Conservation (phyloP, 176 grass and related monocot species). For the Aegilops sharonensis region DNA sequence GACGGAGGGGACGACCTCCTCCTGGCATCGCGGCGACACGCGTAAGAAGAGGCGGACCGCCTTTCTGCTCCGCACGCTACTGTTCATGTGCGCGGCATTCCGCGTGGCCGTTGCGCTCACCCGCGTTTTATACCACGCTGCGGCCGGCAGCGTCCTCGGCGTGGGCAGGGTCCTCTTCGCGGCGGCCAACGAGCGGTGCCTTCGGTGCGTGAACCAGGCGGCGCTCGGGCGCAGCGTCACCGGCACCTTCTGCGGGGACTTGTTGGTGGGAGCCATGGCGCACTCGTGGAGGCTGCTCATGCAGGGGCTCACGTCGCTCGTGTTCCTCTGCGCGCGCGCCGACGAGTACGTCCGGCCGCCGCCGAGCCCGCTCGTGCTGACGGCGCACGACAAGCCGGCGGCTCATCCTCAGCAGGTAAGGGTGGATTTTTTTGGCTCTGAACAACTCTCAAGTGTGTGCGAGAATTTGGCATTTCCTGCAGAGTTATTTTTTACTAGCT, state of each 20-base stretch:
- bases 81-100: slow-evolving; percentile 15
- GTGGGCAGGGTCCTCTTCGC: not conserved
- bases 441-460: too few relatives aligned
- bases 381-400: slow-evolving; percentile 32
- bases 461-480: too few relatives aligned
- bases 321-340: slow-evolving; percentile 25
- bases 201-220: slow-evolving; percentile 12
- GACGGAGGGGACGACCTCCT: not conserved
- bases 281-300: slow-evolving; percentile 47
- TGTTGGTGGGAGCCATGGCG: slow-evolving; percentile 38
- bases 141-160: slow-evolving; percentile 12
- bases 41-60: slow-evolving; percentile 30
- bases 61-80: slow-evolving; percentile 13
- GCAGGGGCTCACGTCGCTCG: slow-evolving; percentile 42
- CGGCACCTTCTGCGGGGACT: not conserved
- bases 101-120: slow-evolving; percentile 8
- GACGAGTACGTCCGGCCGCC: slow-evolving; percentile 57
- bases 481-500: too few relatives aligned
- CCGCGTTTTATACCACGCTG: not conserved
- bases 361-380: slow-evolving; percentile 35
- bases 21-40: slow-evolving; percentile 4
- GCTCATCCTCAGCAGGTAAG: slow-evolving; percentile 71
- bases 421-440: too few relatives aligned
- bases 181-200: not conserved
- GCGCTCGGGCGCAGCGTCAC: slow-evolving; percentile 4